Evolutionary conservation across 2,329 filamentous ascomycete genomes (phyloP).

Genomic region (Penicillium sp.): DNA sequence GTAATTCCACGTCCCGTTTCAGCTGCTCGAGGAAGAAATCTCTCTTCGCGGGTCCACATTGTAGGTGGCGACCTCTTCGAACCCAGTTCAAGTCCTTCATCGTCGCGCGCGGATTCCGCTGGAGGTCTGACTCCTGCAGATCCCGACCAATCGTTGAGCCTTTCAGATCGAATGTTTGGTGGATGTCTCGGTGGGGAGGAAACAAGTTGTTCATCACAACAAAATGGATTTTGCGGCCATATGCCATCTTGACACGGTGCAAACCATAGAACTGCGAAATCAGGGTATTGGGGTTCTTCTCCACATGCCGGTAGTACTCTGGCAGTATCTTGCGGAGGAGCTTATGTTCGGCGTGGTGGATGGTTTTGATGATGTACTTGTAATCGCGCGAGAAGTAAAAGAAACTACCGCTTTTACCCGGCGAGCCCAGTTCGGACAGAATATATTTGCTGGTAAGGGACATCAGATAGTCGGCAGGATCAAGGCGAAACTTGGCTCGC

Average conservation of each 20-base stretch:
- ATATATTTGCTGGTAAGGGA: constrained; percentile 99
- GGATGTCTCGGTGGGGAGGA: constrained; percentile 93
- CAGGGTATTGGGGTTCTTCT: constrained; percentile 90
- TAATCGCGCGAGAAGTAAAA: constrained; percentile 99
- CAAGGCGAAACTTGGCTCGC: constrained; percentile 80
- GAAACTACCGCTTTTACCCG: constrained; percentile 97
- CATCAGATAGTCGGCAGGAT: constrained; percentile 97
- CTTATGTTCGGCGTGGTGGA: constrained; percentile 80
- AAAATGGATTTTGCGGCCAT: constrained; percentile 97
- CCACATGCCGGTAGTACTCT: constrained; percentile 92
- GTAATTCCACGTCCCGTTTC: constrained; percentile 76
- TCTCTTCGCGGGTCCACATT: constrained; percentile 87
- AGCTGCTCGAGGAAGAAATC: constrained; percentile 85
- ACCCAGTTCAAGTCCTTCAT: constrained; percentile 98
- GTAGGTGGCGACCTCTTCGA: constrained; percentile 76
- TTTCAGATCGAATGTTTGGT: constrained; percentile 95
- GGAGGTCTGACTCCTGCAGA: constrained; percentile 82
- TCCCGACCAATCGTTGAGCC: constrained; percentile 93
- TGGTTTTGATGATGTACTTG: constrained; percentile 99
- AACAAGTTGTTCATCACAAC: constrained; percentile 99
- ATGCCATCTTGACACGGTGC: constrained; percentile 96
- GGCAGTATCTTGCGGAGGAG: constrained; percentile 56
- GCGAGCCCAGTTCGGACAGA: constrained; percentile 91
- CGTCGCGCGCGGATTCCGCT: constrained; percentile 85
- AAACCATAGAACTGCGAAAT: constrained; percentile 97